A percentile compares a stretch with the other conserved stretches of the same genome.
Conservation (phyloP, 352 stramenopile species). For the Phytophthora sp. region DNA sequence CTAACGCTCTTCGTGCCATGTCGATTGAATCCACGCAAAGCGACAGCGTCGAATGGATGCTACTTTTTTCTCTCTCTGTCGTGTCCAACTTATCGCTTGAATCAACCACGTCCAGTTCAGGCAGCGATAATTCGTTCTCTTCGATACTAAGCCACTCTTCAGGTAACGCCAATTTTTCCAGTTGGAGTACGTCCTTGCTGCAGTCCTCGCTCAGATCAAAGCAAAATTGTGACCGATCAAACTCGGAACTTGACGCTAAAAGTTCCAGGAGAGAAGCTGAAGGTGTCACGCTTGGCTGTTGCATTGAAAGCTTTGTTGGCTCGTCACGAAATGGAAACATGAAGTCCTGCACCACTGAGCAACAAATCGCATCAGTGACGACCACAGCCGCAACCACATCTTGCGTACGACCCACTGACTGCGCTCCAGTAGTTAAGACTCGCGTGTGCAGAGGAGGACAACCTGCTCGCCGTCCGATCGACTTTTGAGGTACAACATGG, state of each 20-base stretch:
- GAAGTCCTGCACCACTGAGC: constrained; percentile 51
- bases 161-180: constrained; percentile 13
- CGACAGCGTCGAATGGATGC: constrained; percentile 27
- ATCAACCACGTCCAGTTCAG: neutral
- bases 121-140: constrained; percentile 3
- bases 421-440: neutral
- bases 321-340: constrained; percentile 23
- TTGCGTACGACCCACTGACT: neutral
- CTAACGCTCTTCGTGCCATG: constrained; percentile 47
- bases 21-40: constrained; percentile 55
- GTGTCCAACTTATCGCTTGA: neutral
- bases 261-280: constrained; percentile 28
- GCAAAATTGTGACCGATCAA: constrained; percentile 16
- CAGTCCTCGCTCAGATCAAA: neutral
- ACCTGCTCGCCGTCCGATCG: constrained; percentile 1
- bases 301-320: neutral
- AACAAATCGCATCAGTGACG: constrained; percentile 45
- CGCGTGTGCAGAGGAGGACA: constrained; percentile 22
- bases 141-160: constrained; percentile 2
- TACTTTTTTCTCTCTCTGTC: constrained; percentile 24
- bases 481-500: neutral
- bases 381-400: constrained; percentile 36
- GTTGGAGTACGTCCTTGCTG: neutral
- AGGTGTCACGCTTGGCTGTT: neutral
- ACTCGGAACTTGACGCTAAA: constrained; percentile 37